Evolutionary conservation across 306 rosid species (phyloP).

Genomic region (Canavalia gladiata): DNA sequence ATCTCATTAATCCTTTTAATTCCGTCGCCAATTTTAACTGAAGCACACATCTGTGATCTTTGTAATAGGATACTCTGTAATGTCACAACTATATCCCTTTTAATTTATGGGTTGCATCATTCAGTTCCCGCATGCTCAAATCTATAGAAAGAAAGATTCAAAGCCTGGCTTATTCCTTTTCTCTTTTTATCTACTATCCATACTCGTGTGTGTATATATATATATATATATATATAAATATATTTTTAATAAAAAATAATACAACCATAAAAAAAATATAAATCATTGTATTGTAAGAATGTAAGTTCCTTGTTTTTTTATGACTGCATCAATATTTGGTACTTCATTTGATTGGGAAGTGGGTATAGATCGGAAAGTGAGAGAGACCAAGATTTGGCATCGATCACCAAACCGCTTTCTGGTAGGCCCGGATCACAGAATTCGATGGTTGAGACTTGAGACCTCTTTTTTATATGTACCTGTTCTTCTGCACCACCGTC

Average conservation of each 20-base stretch:
- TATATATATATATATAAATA: no score
- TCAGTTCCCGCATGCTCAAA: background rate
- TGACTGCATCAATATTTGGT: background rate
- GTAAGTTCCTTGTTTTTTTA: no score
- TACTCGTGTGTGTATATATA: no score
- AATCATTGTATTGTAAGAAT: no score
- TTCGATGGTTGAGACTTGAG: conserved; percentile 7
- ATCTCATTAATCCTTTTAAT: conserved; percentile 7
- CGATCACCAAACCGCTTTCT: background rate
- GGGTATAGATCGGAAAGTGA: background rate
- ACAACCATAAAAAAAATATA: no score
- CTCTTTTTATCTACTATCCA: background rate
- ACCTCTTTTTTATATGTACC: conserved; percentile 1
- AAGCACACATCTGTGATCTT: conserved; percentile 1
- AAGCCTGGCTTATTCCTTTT: background rate
- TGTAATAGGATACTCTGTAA: background rate
- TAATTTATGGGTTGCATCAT: conserved; percentile 37
- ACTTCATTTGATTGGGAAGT: background rate
- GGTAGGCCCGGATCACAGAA: conserved; percentile 6
- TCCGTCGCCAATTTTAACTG: conserved; percentile 18
- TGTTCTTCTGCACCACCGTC: background rate
- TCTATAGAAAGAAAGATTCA: background rate
- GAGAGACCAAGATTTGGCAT: conserved; percentile 21
- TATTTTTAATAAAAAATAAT: no score
- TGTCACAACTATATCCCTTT: background rate